Base-by-base conservation (phyloP, 108 stramenopile genomes). In the Discostella stelligeroides region DNA sequence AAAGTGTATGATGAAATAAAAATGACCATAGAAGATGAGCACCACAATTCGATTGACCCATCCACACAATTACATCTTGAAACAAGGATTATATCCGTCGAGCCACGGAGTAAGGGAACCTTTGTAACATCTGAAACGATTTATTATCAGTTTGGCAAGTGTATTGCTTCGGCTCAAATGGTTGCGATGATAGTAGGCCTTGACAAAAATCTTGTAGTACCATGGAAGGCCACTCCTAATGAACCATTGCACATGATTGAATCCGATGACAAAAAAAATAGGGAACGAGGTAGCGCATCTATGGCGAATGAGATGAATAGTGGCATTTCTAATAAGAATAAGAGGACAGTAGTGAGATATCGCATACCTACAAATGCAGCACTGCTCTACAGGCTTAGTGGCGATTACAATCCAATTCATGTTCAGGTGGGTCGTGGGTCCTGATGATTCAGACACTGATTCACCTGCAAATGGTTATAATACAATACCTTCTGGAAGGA, bases 351-450 rank as follows among this genome's bases (percentile, higher is more conserved):
- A 11, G 20, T 60, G n/a, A n/a, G n/a, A n/a, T n/a, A n/a, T n/a
- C n/a, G n/a, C n/a, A n/a, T n/a, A n/a, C n/a, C n/a, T n/a, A 49
- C 55, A 14, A 86, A 82, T 50, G 89, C 92, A 72, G 89, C 95
- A 11, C 81, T 94, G 13, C 43, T 95, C 25, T 96, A 96, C 79
- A 87, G 95, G 29, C 68, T 96, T 8, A 89, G 87, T 48, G 97
- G 97, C 1, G 97, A 97, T 80, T 89, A 89, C 60, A 97, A 97
- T 66, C 83, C 85, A 28, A 90, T 97, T 51, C 97, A 97, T 63
- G 92, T 91, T 38, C 84, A 87, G 25, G 78, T 47, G 2, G 56
- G 29, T 17, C 34, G 12, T 27, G 10, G 34, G 2, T 73, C 58
- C n/a, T n/a, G n/a, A n/a, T n/a, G n/a, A n/a, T 46, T 17, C 64